Evolutionary conservation across 768 basidiomycete species (phyloP).

Genomic region (Pisolithus albus): DNA sequence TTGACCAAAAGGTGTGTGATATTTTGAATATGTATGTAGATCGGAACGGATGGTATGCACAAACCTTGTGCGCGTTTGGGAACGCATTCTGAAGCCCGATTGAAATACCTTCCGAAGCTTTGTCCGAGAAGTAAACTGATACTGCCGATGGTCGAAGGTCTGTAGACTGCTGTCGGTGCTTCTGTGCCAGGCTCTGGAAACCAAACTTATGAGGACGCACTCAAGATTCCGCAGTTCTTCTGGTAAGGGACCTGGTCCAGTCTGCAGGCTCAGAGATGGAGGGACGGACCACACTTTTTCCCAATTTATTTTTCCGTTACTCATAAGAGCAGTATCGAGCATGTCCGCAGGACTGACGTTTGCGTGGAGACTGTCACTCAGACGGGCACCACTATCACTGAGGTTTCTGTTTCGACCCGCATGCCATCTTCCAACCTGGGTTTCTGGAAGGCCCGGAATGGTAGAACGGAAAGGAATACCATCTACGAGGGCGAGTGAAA

Average conservation of each 20-base stretch:
- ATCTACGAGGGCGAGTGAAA: constrained; percentile 43
- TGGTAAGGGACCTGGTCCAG: constrained; percentile 26
- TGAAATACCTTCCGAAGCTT: constrained; percentile 49
- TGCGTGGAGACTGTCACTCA: background rate
- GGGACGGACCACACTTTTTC: constrained; percentile 38
- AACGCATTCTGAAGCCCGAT: constrained; percentile 36
- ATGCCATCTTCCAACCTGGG: constrained; percentile 71
- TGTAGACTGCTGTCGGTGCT: constrained; percentile 5
- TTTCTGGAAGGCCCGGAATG: constrained; percentile 49
- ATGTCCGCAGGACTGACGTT: background rate
- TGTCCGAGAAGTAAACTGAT: constrained; percentile 55
- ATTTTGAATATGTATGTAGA: background rate
- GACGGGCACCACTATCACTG: background rate
- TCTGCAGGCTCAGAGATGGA: background rate
- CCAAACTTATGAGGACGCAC: constrained; percentile 12
- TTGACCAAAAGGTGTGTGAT: background rate
- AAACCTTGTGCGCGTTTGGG: constrained; percentile 43
- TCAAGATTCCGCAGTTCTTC: constrained; percentile 29
- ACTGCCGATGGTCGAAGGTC: constrained; percentile 10
- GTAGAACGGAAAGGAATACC: constrained; percentile 55
- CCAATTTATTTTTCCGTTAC: constrained; percentile 36
- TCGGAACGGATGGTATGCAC: constrained; percentile 10
- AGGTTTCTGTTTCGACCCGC: constrained; percentile 34
- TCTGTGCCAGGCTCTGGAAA: background rate
- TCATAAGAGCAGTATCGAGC: constrained; percentile 1